Base-by-base conservation (phyloP, 106 monocot species). In the Dioscorea alata region DNA sequence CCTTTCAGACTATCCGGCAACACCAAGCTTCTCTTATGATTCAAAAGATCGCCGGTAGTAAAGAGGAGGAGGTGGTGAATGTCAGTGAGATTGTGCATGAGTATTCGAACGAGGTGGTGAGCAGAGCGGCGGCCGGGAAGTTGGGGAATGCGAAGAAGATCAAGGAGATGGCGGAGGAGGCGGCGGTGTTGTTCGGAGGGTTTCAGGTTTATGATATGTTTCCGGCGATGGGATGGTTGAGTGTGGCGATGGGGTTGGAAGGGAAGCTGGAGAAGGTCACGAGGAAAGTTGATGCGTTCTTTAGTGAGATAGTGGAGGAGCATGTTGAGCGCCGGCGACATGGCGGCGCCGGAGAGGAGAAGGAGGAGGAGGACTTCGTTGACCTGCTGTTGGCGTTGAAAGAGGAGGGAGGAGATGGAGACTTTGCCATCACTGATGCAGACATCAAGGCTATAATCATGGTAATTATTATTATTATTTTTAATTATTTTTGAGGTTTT, bases 171-270 rank as follows among this genome's bases (percentile, higher is more conserved):
- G n/a, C 2, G 19, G 21, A 57, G 16, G 74, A 66, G 24, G 20
- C 35, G 23, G 12, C 25, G 1, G 50, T 4, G 19, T 6, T 74
- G 23, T 19, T 74, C 18, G 57, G 42, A 0, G 48, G 19, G 13
- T 74, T 74, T 42, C 60, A 65, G 53, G 57, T 74, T 3, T 65
- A 23, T 6, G 74, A 74, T 13, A 22, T 35, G 50, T 32, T 74
- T 53, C 74, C 74, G 13, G 58, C 64, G 33, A 15, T 57, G 5
- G 57, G 16, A 33, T 57, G 69, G 34, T 8, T 56, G 57, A 57
- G 57, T 17, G 56, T 12, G 56, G 18, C 65, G 34, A 50, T 18
- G 15, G 56, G 73, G 4, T 32, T 64, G 52, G 68, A 68, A 0
- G 31, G 23, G 12, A 68, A 32, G 24, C 50, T 68, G 22, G 18